Evolutionary conservation across 495 filamentous ascomycete species (phyloP), one percentile per base, ranked within the genome.

Genomic region (Penicillium flavigenum): DNA sequence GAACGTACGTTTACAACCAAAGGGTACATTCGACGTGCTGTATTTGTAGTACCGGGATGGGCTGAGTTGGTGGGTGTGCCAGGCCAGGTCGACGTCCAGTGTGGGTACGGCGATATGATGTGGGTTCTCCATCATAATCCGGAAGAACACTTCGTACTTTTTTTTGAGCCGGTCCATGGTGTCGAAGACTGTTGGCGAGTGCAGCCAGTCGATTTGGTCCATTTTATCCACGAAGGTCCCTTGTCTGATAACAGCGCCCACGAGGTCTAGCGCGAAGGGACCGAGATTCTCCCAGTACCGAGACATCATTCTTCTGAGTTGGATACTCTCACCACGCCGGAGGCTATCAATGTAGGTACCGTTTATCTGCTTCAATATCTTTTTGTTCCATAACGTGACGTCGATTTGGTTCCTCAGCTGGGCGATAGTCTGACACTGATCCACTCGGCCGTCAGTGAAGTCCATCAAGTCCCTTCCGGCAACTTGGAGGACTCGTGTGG

Each of bases 41-140:
- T 79, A 86, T 20, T 47, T 41, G 61, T 83, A 86, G 70, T 96
- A 96, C 9, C 62, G 34, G 20, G 65, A 58, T 3, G 90, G 88
- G 7, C 70, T 80, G 20, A 94, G 79, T 55, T 83, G 81, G 63
- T 83, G 80, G 0, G 79, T 84, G 54, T 81, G 78, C 91, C 91
- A 96, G 11, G 83, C 90, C 0, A 95, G 76, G 69, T 95, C 91
- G 26, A 96, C 82, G 54, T 95, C 91, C 4, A 95, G 75, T 3
- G 91, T 95, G 3, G 91, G 91, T 3, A 95, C 90, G 0, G 82
- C 84, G 38, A 83, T 76, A 4, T 84, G 61, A 0, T 59, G 54
- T 0, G 83, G 81, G 62, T 89, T 69, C 0, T 59, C 42, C 0
- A 66, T 61, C 69, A 95, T 89, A 53, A 95, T 85, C 0, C 43